These are phyloP conservation scores for Ilex asprella DNA, from an alignment of 257 asterid genomes.

Conservation along the genomic window DNA sequence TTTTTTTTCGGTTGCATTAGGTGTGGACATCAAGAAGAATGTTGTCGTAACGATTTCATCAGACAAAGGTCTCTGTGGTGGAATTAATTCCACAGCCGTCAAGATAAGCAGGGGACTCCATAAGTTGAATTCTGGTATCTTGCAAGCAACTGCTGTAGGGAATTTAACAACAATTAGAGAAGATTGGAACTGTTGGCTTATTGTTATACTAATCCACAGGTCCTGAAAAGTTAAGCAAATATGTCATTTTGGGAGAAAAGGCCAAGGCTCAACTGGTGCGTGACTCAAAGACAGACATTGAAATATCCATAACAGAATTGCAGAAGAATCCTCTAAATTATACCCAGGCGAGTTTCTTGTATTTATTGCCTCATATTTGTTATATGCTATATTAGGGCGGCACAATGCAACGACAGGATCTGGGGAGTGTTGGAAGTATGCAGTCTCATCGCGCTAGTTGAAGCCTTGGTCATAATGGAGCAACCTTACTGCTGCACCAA, in stretches of 20 bases:
- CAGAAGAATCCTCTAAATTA: constrained; percentile 93
- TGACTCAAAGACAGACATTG: constrained; percentile 71
- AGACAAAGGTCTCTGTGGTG: constrained; percentile 99
- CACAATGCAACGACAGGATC: no score
- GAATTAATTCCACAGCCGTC: constrained; percentile 91
- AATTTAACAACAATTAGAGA: neutral
- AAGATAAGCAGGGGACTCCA: constrained; percentile 77
- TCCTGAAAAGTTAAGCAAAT: constrained; percentile 73
- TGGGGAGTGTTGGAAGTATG: no score
- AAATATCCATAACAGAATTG: constrained; percentile 64
- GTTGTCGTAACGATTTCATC: constrained; percentile 76
- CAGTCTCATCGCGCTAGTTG: no score
- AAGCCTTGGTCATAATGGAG: no score
- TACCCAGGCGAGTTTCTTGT: constrained; percentile 60
- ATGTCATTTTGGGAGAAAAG: constrained; percentile 91
- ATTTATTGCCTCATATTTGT: neutral
- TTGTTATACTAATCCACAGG: constrained; percentile 32
- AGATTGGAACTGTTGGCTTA: neutral
- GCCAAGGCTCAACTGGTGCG: constrained; percentile 92
- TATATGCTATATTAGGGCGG: no score
- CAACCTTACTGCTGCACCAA: no score
- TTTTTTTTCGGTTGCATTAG: constrained; percentile 32
- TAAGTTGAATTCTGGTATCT: constrained; percentile 64
- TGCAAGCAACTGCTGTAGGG: constrained; percentile 3
- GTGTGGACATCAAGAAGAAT: constrained; percentile 91